Evolutionary conservation across 2,329 filamentous ascomycete genomes (phyloP), one percentile per base, ranked within the genome.

Genomic region (Aphanocladium album): DNA sequence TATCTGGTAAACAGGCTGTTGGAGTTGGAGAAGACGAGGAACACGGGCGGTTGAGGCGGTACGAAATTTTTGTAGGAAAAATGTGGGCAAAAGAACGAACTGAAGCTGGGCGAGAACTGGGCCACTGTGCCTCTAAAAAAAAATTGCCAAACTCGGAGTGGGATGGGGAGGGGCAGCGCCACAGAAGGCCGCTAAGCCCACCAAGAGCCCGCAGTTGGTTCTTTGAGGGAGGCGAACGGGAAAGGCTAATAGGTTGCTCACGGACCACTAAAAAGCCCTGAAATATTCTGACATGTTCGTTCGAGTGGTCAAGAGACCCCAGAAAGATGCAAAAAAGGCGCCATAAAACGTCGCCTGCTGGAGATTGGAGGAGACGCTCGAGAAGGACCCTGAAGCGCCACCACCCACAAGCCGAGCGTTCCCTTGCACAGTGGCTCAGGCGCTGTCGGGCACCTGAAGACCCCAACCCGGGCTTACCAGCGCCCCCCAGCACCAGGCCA

Each of bases 101-200:
- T 51, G 35, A 58, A 56, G 39, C 52, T 39, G 17, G 41, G 19
- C n/a, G n/a, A 23, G 41, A 45, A 19, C 19, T 45, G 41, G 35
- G 35, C 35, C 35, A 53, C 33, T 25, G 39, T 17, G 25, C 25
- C 39, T 56, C 27, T 46, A 45, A 46, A 55, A 45, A 39, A 54
- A 57, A 57, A 57, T 47, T 57, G 30, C 54, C 54, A 57, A 57
- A 57, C 43, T 57, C 25, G 54, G 54, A 16, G 30, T 30, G 30
- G 45, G 23, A 49, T 25, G 49, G 23, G 19, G 41, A 47, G 54
- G 30, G 41, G 41, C 27, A 47, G 39, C 53, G 41, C 49, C 49
- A 52, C 33, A 39, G 12, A 3, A 39, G 30, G 25, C 16, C 9
- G 37, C 52, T 25, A 43, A 45, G 52, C 11, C 52, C 37, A 16